Percentiles rank a stretch among this genome's conserved stretches.
These are phyloP conservation scores for Xylaria sp. DNA, from an alignment of 2,329 filamentous ascomycete species.

Conservation along the genomic window DNA sequence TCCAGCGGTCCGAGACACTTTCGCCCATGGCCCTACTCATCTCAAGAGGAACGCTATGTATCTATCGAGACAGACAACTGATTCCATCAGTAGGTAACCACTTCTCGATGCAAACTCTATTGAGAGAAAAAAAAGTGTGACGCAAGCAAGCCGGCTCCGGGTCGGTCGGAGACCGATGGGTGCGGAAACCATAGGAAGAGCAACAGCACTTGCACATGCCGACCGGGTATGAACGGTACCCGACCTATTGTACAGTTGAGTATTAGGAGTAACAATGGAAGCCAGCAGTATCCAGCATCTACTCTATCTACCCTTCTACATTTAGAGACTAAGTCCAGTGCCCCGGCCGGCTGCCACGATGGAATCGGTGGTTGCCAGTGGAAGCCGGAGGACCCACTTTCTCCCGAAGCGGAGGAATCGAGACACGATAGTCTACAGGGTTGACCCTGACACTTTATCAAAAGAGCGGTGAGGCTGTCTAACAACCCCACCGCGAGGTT, in stretches of 20 bases:
- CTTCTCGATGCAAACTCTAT: background rate
- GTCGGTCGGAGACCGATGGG: background rate
- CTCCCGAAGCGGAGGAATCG: slow-evolving; percentile 13
- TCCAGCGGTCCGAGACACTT: background rate
- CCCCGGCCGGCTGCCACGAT: slow-evolving; percentile 1
- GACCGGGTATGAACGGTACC: background rate
- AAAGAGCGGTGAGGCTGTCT: slow-evolving; percentile 30
- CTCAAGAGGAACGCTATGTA: background rate
- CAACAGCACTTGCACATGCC: slow-evolving; percentile 6
- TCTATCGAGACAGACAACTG: background rate
- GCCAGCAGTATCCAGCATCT: background rate
- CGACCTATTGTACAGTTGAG: background rate
- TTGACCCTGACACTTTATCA: slow-evolving; percentile 9
- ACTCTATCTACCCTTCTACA: slow-evolving; percentile 1
- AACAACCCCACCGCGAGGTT: slow-evolving; percentile 5
- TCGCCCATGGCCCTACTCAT: background rate
- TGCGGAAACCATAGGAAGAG: background rate
- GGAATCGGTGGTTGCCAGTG: background rate
- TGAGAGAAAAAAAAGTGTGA: background rate
- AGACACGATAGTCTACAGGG: slow-evolving; percentile 24
- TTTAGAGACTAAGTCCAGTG: background rate
- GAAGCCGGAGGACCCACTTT: slow-evolving; percentile 4
- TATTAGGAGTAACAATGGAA: slow-evolving; percentile 2
- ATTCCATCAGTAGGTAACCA: background rate
- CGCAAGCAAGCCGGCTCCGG: background rate